These are phyloP conservation scores for Hyphopichia buzzinii DNA, from an alignment of 1,139 yeast genomes.

Conservation along the genomic window DNA sequence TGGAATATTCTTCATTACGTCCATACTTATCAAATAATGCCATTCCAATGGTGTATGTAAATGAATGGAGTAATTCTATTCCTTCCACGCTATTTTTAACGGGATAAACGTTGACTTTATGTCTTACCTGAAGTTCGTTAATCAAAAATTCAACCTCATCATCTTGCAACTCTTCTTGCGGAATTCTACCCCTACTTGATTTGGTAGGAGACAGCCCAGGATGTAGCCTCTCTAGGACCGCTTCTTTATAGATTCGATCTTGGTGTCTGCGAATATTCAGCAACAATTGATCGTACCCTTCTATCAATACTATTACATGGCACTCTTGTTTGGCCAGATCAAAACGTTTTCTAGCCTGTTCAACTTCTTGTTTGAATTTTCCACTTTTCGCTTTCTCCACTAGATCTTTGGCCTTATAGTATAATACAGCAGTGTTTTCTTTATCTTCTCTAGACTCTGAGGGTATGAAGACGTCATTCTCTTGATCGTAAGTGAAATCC, in stretches of 20 bases:
- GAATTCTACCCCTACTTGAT: not conserved
- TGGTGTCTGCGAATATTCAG: slow-evolving; percentile 42
- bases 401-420: slow-evolving; percentile 47
- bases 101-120: slow-evolving; percentile 46
- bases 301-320: slow-evolving; percentile 44
- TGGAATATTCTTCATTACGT: slow-evolving; percentile 52
- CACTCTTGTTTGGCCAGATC: not conserved
- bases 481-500: slow-evolving; percentile 41
- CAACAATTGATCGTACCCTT: slow-evolving; percentile 47
- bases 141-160: slow-evolving; percentile 35
- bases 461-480: slow-evolving; percentile 55
- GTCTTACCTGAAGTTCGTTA: slow-evolving; percentile 26
- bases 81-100: slow-evolving; percentile 48
- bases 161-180: slow-evolving; percentile 21
- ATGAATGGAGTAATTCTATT: slow-evolving; percentile 51
- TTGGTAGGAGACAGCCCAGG: not conserved
- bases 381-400: slow-evolving; percentile 31
- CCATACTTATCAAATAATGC: slow-evolving; percentile 55
- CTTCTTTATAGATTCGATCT: slow-evolving; percentile 43
- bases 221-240: slow-evolving; percentile 29
- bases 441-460: slow-evolving; percentile 33
- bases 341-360: not conserved
- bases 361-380: slow-evolving; percentile 9
- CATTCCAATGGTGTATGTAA: slow-evolving; percentile 54
- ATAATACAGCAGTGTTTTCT: slow-evolving; percentile 45